Percentiles rank a stretch among this genome's conserved stretches.
Conservation (phyloP, 352 stramenopile genomes). For the Globisporangium rhizosaccharum region DNA sequence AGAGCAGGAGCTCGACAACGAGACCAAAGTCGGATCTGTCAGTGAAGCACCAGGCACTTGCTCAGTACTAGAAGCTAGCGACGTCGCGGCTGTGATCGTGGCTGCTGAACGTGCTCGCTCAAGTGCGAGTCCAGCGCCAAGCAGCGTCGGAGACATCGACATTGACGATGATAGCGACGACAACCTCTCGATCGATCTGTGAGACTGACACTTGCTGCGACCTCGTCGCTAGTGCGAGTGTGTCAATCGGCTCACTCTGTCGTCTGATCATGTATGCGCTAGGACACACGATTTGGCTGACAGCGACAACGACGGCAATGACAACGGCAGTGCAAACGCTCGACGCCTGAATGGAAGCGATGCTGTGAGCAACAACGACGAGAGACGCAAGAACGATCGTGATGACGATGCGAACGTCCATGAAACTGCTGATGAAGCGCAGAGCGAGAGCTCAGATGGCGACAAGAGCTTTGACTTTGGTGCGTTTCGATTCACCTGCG, state of each 20-base stretch:
- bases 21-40: background rate
- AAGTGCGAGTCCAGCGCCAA: background rate
- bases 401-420: slow-evolving; percentile 3
- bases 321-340: background rate
- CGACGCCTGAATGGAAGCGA: no score
- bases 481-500: slow-evolving; percentile 10
- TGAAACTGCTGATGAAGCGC: background rate
- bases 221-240: background rate
- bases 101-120: background rate
- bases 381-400: no score
- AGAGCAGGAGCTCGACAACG: background rate
- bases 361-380: background rate
- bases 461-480: slow-evolving; percentile 48
- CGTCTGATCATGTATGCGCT: background rate
- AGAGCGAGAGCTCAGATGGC: background rate
- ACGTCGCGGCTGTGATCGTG: background rate
- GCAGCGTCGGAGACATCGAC: background rate
- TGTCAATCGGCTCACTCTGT: background rate
- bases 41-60: background rate
- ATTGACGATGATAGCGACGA: slow-evolving; percentile 7
- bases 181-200: slow-evolving; percentile 66
- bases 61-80: background rate
- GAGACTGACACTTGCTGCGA: slow-evolving; percentile 6
- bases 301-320: background rate
- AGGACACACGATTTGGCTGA: background rate